Base-by-base conservation (phyloP, 805 yeast genomes). In the Teunomyces pallodes region DNA sequence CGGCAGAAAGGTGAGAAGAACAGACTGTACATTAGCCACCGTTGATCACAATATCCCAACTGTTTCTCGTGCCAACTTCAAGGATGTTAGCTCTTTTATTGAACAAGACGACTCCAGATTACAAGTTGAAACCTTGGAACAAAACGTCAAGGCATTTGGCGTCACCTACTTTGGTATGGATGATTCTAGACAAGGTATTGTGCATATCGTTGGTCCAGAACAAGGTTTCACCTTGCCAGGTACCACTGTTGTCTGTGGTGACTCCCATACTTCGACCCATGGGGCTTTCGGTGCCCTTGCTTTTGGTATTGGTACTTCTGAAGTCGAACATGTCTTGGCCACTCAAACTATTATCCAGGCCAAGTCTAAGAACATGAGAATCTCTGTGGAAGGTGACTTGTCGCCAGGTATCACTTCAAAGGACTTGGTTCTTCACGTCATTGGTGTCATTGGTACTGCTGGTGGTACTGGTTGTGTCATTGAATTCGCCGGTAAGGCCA, bases 221-320 rank as follows among this genome's bases (percentile, higher is more conserved):
- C 98, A 94, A 73, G 99, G 98, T 45, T 94, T 94, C 74, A 94
- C 99, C 31, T 77, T 94, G 46, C 99, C 99, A 32, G 99, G 99
- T 60, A 90, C 98, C 45, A 94, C 99, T 3, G 97, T 94, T 30
- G 99, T 94, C 39, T 94, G 99, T 74, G 99, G 99, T 69, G 99
- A 94, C 69, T 90, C 97, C 3, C 99, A 94, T 68, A 94, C 99
- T 26, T 90, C 97, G 3, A 94, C 99, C 1, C 99, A 94, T 65
- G 99, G 99, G 61, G 99, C 99, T 39, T 94, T 94, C 65, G 99
- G 99, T 53, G 76, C 98, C 8, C 79, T 94, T 49, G 99, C 99
- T 9, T 94, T 94, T 61, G 99, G 99, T 74, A 94, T 94, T 63
- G 99, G 99, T 67, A 94, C 99, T 49, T 91, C 97, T 10, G 99